Evolutionary conservation across 768 basidiomycete species (phyloP), one percentile per base, ranked within the genome.

Genomic region (Boletus vermiculosoides): DNA sequence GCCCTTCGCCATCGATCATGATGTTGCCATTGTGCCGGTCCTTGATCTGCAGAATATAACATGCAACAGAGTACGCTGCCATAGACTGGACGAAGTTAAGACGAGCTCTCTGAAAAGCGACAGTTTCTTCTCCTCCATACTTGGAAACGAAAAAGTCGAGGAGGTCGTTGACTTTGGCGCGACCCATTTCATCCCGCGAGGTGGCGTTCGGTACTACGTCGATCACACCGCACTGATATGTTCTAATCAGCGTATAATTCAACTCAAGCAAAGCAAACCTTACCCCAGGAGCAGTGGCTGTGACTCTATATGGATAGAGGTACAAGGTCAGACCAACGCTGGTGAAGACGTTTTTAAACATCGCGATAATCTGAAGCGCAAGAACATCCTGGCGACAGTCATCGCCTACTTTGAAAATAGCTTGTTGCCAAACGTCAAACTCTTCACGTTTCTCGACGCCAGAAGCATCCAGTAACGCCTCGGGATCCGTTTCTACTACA

Each of bases 361-460:
- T 98, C 6, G 97, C 97, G 59, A 99, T 98, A 58, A 98, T 76
- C 66, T 99, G 97, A 47, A 99, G 77, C 0, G 97, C 97, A 45
- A 99, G 82, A n/a, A 98, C 88, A 66, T 99, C 97, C 72, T 99
- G 97, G 42, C 97, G 85, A 71, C 97, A 99, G 69, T 99, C 97
- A 69, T 99, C 97, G 54, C 97, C 97, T 56, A 99, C 97, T 79
- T 99, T 99, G 86, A 99, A 99, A 60, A 99, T 99, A 1, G 97
- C 97, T 62, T 93, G 88, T 58, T 96, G 93, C 95, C 93, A 98
- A 45, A 95, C 87, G 59, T 98, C 94, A 67, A 89, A 92, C 63
- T 87, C 80, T 45, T 78, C 77, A 30, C 73, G 80, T 44, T 74
- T 85, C 65, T 86, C 84, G 31, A 77, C 69, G 5, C 81, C 84